Evolutionary conservation across 768 basidiomycete species (phyloP).

Genomic region (Lactifluus volemus): DNA sequence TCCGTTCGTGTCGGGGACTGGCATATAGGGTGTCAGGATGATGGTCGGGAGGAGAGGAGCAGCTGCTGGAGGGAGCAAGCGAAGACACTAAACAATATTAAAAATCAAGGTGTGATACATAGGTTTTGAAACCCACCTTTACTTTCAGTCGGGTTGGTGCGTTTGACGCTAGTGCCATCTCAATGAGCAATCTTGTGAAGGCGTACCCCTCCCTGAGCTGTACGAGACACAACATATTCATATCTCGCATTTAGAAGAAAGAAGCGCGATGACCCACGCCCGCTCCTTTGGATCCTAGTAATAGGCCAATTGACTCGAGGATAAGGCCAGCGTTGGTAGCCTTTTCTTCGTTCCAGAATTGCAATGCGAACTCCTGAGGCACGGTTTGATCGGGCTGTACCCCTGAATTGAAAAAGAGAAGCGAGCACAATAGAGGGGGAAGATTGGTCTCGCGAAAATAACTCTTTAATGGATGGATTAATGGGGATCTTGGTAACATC

Average conservation of each 20-base stretch:
- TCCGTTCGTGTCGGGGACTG: slow-evolving; percentile 74
- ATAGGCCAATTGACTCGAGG: slow-evolving; percentile 77
- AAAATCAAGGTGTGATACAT: slow-evolving; percentile 22
- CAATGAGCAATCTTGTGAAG: slow-evolving; percentile 71
- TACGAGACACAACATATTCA: slow-evolving; percentile 2
- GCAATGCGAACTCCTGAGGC: slow-evolving; percentile 89
- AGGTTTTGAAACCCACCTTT: slow-evolving; percentile 41
- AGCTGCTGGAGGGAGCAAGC: slow-evolving; percentile 44
- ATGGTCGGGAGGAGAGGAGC: slow-evolving; percentile 61
- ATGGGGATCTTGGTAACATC: background rate
- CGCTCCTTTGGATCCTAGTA: slow-evolving; percentile 64
- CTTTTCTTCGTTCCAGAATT: slow-evolving; percentile 96
- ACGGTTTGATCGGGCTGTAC: slow-evolving; percentile 46
- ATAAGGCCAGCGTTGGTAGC: slow-evolving; percentile 70
- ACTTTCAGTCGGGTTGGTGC: slow-evolving; percentile 82
- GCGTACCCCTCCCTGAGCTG: slow-evolving; percentile 50
- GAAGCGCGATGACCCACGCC: slow-evolving; percentile 36
- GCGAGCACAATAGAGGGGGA: slow-evolving; percentile 54
- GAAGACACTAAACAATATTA: slow-evolving; percentile 41
- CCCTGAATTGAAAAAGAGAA: slow-evolving; percentile 61
- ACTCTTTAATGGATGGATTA: slow-evolving; percentile 46
- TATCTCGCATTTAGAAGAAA: background rate
- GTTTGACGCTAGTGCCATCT: slow-evolving; percentile 89
- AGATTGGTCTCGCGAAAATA: slow-evolving; percentile 90
- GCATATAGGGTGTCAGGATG: slow-evolving; percentile 62